Conservation (phyloP, 1,139 yeast genomes). For the Groenewaldozyma auringiensis region DNA sequence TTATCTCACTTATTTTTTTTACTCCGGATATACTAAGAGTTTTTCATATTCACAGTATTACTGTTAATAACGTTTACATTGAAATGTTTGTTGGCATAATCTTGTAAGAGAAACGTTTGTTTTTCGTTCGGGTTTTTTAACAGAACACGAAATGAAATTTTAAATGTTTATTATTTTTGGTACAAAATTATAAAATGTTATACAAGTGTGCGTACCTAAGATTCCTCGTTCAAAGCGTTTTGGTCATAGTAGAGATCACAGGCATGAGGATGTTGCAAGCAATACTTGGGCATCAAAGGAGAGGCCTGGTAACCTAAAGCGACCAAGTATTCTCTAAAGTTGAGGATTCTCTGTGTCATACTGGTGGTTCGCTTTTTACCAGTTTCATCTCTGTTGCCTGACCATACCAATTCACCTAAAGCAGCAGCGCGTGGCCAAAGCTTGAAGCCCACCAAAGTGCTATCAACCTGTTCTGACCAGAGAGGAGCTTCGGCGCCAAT, state of each 20-base stretch:
- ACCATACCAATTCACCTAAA: conserved; percentile 42
- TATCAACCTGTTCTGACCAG: conserved; percentile 43
- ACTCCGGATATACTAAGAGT: too few species aligned
- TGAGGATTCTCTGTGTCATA: conserved; percentile 38
- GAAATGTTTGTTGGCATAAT: too few species aligned
- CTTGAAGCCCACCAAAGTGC: conserved; percentile 34
- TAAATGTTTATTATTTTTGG: too few species aligned
- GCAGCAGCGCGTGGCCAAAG: conserved; percentile 47
- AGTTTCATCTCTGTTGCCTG: conserved; percentile 35
- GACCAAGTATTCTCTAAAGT: conserved; percentile 40
- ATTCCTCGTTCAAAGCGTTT: conserved; percentile 6
- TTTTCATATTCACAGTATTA: too few species aligned
- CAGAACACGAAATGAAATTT: too few species aligned
- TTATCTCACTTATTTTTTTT: too few species aligned
- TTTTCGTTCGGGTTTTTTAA: too few species aligned
- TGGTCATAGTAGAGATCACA: conserved; percentile 29
- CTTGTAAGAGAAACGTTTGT: too few species aligned
- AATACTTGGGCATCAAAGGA: conserved; percentile 39
- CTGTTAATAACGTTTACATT: too few species aligned
- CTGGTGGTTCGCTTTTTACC: conserved; percentile 33
- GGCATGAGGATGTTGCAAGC: conserved; percentile 37
- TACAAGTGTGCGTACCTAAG: too few species aligned
- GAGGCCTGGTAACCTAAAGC: conserved; percentile 36
- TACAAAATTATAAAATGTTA: too few species aligned
- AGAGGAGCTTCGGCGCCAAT: conserved; percentile 42